These are phyloP conservation scores for Erodium chrysanthum DNA, from an alignment of 441 rosid genomes.

Conservation along the genomic window DNA sequence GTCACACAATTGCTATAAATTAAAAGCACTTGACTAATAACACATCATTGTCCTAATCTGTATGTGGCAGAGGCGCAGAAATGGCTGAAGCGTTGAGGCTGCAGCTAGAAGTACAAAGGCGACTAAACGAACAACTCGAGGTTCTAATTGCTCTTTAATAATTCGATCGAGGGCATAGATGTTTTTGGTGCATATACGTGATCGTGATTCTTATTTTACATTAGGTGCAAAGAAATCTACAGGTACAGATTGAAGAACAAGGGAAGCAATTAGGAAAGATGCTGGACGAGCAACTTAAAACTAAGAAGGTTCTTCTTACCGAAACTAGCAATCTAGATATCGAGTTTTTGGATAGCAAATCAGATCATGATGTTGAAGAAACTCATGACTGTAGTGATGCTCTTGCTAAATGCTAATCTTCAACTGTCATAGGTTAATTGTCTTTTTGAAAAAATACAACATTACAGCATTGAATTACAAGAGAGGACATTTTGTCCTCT, in stretches of 20 bases:
- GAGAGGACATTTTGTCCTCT: conserved; percentile 1
- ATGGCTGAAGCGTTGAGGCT: conserved; percentile 18
- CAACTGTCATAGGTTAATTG: neutral
- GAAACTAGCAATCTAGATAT: neutral
- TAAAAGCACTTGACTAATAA: neutral
- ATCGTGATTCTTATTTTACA: neutral
- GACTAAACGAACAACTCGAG: conserved; percentile 3
- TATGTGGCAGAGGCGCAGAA: conserved; percentile 21
- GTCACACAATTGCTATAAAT: neutral
- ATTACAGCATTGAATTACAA: neutral
- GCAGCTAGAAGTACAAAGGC: conserved; percentile 10
- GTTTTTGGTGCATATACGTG: neutral
- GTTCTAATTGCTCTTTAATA: neutral
- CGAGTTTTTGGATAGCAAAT: neutral
- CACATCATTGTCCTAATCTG: neutral
- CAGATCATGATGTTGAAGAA: neutral
- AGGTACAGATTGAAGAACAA: conserved; percentile 26
- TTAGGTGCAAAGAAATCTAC: conserved; percentile 28
- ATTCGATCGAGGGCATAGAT: neutral
- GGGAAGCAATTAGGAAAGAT: conserved; percentile 30
- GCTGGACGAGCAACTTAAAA: conserved; percentile 18
- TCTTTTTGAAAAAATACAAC: neutral
- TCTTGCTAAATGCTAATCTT: neutral
- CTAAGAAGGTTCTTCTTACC: conserved; percentile 3
- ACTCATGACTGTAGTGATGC: neutral